A percentile compares a stretch with the other conserved stretches of the same genome.
These are phyloP conservation scores for Brassica cretica DNA, from an alignment of 345 rosid species.

Conservation along the genomic window DNA sequence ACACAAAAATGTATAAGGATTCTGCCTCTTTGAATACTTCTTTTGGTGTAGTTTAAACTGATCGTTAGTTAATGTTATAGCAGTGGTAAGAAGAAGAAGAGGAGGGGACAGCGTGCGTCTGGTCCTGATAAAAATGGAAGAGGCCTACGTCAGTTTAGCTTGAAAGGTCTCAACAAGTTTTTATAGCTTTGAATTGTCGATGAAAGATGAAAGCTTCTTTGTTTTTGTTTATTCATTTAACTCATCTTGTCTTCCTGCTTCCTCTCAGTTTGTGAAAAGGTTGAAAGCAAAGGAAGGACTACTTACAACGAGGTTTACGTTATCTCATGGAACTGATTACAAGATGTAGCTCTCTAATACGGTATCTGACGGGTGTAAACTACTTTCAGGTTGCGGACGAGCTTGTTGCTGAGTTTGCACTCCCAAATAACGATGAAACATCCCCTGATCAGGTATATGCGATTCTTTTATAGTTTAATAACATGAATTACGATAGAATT, in stretches of 20 bases:
- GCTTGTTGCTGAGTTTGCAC: conserved; percentile 97
- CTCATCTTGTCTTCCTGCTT: conserved; percentile 21
- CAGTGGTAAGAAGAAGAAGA: conserved; percentile 53
- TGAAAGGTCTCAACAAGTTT: conserved; percentile 66
- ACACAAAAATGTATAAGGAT: background rate
- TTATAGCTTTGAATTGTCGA: conserved; percentile 7
- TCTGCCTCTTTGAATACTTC: background rate
- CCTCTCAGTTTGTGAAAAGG: conserved; percentile 87
- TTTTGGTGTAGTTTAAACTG: conserved; percentile 4
- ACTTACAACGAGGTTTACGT: conserved; percentile 85
- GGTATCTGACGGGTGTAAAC: conserved; percentile 42
- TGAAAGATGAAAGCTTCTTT: background rate
- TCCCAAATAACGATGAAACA: conserved; percentile 67
- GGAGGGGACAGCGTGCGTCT: conserved; percentile 86
- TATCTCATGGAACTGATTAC: no score
- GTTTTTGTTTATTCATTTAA: background rate
- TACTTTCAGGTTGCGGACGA: conserved; percentile 94
- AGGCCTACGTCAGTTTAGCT: conserved; percentile 99
- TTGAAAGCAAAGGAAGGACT: conserved; percentile 97
- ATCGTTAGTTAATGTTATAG: conserved; percentile 6
- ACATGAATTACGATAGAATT: background rate
- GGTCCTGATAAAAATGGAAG: conserved; percentile 95
- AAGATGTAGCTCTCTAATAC: conserved; percentile 4
- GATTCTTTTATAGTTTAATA: background rate
- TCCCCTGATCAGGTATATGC: conserved; percentile 84